phyloP scores from a whole-genome alignment of 768 basidiomycete species.

The Asterophora parasitica region DNA sequence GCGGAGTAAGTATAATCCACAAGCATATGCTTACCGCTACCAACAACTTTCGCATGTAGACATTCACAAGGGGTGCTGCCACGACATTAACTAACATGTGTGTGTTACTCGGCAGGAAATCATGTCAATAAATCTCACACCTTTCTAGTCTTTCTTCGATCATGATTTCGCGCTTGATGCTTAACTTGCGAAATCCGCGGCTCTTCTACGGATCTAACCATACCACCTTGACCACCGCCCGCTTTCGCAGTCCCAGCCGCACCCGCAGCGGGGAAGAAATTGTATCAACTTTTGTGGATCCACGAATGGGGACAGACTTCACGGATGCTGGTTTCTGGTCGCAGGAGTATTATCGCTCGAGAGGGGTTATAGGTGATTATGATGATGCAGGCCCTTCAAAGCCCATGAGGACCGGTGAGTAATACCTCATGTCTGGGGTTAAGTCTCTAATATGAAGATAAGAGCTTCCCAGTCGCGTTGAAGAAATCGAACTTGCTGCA shows the following conservation, averaged over 20 bases:
- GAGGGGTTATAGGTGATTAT: not conserved
- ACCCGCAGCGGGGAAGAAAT: not conserved
- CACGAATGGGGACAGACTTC: conserved; percentile 1
- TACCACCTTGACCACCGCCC: not conserved
- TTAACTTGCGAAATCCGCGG: conserved; percentile 35
- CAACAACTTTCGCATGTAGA: conserved; percentile 15
- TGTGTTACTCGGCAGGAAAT: conserved; percentile 7
- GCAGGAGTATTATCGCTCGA: not conserved
- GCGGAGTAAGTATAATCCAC: conserved; percentile 22
- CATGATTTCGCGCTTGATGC: conserved; percentile 36
- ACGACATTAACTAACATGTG: conserved; percentile 35
- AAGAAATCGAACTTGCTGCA: too few species aligned
- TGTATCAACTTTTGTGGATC: conserved; percentile 7
- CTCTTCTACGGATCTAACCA: not conserved
- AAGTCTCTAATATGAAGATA: too few species aligned
- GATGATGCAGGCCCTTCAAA: not conserved
- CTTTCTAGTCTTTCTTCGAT: conserved; percentile 29
- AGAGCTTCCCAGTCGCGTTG: too few species aligned
- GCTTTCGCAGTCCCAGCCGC: not conserved
- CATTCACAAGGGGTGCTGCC: conserved; percentile 26
- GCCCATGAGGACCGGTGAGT: not conserved
- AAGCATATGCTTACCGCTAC: not conserved
- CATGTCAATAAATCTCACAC: not conserved
- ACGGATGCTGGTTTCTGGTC: not conserved
- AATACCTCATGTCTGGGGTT: too few species aligned